phyloP scores from a whole-genome alignment of 2,329 filamentous ascomycete species.

The Claviceps spartinae region DNA sequence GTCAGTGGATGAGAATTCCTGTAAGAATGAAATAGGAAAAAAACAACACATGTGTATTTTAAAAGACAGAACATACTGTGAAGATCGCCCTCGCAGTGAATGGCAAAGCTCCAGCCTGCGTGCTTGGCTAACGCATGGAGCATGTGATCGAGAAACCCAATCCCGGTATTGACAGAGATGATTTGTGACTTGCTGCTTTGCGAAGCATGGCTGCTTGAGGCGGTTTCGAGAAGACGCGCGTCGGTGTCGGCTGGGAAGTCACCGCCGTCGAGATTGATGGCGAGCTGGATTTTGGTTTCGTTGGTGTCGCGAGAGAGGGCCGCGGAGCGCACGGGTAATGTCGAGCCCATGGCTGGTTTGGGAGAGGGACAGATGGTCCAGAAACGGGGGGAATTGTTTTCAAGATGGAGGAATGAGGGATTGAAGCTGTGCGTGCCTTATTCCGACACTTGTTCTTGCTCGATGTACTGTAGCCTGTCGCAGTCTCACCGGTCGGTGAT shows the following conservation, averaged over 20 bases:
- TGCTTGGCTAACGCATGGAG: constrained; percentile 93
- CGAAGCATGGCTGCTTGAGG: constrained; percentile 57
- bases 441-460: too few species aligned
- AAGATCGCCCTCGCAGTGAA: constrained; percentile 77
- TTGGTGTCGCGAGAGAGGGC: constrained; percentile 83
- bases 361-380: not conserved
- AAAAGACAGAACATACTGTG: constrained; percentile 50
- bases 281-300: constrained; percentile 92
- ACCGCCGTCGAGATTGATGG: constrained; percentile 87
- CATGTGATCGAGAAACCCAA: constrained; percentile 98
- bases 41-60: not conserved
- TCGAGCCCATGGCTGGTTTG: constrained; percentile 12
- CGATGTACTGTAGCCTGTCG: too few species aligned
- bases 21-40: not conserved
- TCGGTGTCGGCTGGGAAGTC: constrained; percentile 54
- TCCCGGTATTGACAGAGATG: constrained; percentile 81
- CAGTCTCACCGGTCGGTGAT: too few species aligned
- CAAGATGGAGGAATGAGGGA: not conserved
- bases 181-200: constrained; percentile 75
- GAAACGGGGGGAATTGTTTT: not conserved
- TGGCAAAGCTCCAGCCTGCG: constrained; percentile 77
- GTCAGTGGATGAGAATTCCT: too few species aligned
- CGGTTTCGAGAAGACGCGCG: constrained; percentile 33
- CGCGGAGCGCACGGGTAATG: constrained; percentile 46
- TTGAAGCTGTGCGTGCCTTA: too few species aligned